Percentiles rank a stretch among this genome's conserved stretches.
phyloP scores from a whole-genome alignment of 2,329 filamentous ascomycete genomes.

The Tolypocladium ovalisporum region DNA sequence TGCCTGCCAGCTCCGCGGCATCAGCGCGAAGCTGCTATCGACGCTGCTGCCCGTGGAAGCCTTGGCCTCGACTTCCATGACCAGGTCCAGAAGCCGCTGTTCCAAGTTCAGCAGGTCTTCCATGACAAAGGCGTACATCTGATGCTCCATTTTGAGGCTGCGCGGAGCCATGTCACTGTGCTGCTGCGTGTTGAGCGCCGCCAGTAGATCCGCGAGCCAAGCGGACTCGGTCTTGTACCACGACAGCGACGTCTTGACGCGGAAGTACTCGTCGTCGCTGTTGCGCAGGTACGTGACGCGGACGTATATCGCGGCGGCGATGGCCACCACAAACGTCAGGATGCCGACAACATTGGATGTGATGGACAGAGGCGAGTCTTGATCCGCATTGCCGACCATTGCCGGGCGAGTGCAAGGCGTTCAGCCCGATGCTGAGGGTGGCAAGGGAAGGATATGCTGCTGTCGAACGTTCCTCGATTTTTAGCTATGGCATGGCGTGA shows the following conservation, averaged over 20 bases:
- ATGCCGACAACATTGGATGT: slow-evolving; percentile 32
- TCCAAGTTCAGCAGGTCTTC: slow-evolving; percentile 33
- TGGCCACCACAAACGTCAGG: slow-evolving; percentile 35
- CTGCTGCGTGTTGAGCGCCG: slow-evolving; percentile 15
- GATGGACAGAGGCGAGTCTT: slow-evolving; percentile 33
- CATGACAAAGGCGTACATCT: slow-evolving; percentile 37
- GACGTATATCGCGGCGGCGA: slow-evolving; percentile 30
- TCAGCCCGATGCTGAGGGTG: not conserved
- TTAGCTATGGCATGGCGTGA: not conserved
- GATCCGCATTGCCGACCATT: slow-evolving; percentile 14
- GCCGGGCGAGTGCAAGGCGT: not conserved
- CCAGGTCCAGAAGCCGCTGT: slow-evolving; percentile 30
- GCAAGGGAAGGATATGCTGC: not conserved
- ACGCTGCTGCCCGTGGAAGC: slow-evolving; percentile 8
- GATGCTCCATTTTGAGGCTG: slow-evolving; percentile 22
- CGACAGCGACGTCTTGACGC: slow-evolving; percentile 31
- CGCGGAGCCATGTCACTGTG: slow-evolving; percentile 10
- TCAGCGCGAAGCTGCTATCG: slow-evolving; percentile 23
- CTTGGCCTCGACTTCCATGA: slow-evolving; percentile 28
- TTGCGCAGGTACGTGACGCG: slow-evolving; percentile 33
- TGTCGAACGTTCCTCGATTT: not conserved
- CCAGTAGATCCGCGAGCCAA: slow-evolving; percentile 31
- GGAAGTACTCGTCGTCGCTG: slow-evolving; percentile 35
- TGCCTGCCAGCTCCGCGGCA: slow-evolving; percentile 26
- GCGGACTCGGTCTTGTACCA: slow-evolving; percentile 39